Conservation (phyloP, 176 grass and related monocot genomes). For the Coix lacrymajobi region DNA sequence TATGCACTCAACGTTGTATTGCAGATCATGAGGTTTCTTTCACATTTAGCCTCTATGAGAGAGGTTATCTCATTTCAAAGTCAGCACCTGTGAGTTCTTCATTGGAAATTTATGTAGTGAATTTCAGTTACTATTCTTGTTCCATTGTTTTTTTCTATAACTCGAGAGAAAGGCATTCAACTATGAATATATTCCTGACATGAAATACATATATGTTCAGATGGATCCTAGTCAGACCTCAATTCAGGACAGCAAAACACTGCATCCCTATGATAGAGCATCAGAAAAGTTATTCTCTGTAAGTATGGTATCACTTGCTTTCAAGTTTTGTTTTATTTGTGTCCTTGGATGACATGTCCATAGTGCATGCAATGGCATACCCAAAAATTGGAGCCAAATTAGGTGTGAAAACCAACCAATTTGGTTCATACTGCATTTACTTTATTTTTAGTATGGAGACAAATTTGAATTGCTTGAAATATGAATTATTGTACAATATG, state of each 20-base stretch:
- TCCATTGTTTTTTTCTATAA: conserved; percentile 4
- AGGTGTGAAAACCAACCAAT: neutral
- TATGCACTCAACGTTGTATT: conserved; percentile 25
- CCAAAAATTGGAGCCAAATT: conserved; percentile 1
- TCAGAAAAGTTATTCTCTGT: conserved; percentile 90
- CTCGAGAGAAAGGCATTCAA: conserved; percentile 16
- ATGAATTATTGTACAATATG: neutral
- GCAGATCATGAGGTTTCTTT: conserved; percentile 94
- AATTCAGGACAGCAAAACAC: conserved; percentile 64
- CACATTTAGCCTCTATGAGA: conserved; percentile 75
- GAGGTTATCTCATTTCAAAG: conserved; percentile 84
- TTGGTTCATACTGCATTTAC: neutral
- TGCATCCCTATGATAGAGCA: conserved; percentile 94
- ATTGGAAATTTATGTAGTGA: conserved; percentile 19
- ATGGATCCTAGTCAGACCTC: conserved; percentile 47
- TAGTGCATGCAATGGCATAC: neutral
- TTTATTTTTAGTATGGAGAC: neutral
- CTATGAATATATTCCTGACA: conserved; percentile 7
- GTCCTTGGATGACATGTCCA: neutral
- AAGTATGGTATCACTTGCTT: conserved; percentile 39
- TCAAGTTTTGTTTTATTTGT: conserved; percentile 11
- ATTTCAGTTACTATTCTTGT: neutral
- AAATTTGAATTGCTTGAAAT: neutral
- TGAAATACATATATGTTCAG: conserved; percentile 44
- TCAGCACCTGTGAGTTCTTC: conserved; percentile 57